A percentile compares a stretch with the other conserved stretches of the same genome.
Evolutionary conservation across 768 basidiomycete genomes (phyloP).

Genomic region (Lactarius tabidus): DNA sequence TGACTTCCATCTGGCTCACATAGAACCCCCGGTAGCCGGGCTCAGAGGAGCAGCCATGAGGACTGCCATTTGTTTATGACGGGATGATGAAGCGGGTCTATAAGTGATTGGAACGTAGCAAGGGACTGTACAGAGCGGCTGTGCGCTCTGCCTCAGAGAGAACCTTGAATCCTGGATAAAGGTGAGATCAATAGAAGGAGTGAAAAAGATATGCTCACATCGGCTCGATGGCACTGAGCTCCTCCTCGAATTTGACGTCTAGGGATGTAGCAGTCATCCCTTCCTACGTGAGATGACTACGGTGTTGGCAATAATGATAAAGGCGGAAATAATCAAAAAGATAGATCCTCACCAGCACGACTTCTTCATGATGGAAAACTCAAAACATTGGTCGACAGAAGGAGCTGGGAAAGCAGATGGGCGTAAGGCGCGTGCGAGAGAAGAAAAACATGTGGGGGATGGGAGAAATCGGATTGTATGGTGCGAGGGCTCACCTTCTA

Average conservation of each 20-base stretch:
- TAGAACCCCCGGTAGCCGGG: slow-evolving; percentile 87
- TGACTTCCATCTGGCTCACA: slow-evolving; percentile 97
- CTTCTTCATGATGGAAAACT: slow-evolving; percentile 94
- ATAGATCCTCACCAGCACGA: slow-evolving; percentile 62
- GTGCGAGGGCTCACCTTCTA: slow-evolving; percentile 73
- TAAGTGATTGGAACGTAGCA: slow-evolving; percentile 97
- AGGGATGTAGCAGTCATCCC: slow-evolving; percentile 99
- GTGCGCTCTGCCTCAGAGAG: slow-evolving; percentile 99
- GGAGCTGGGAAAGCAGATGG: slow-evolving; percentile 54
- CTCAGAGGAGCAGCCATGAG: slow-evolving; percentile 96
- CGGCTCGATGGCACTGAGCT: slow-evolving; percentile 98
- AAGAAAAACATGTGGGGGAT: not conserved
- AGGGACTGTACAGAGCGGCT: slow-evolving; percentile 98
- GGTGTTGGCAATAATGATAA: no score
- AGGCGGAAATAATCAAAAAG: no score
- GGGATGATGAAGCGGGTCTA: slow-evolving; percentile 98
- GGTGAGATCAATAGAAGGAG: not conserved
- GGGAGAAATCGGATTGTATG: no score
- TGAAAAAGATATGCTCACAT: slow-evolving; percentile 50
- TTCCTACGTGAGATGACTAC: no score
- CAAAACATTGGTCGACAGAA: slow-evolving; percentile 98
- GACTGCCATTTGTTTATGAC: slow-evolving; percentile 99
- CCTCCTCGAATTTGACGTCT: slow-evolving; percentile 99
- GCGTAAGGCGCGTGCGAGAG: no score
- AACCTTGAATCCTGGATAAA: slow-evolving; percentile 88